These are phyloP conservation scores for Barbarea vulgaris DNA, from an alignment of 345 rosid species.

Conservation along the genomic window DNA sequence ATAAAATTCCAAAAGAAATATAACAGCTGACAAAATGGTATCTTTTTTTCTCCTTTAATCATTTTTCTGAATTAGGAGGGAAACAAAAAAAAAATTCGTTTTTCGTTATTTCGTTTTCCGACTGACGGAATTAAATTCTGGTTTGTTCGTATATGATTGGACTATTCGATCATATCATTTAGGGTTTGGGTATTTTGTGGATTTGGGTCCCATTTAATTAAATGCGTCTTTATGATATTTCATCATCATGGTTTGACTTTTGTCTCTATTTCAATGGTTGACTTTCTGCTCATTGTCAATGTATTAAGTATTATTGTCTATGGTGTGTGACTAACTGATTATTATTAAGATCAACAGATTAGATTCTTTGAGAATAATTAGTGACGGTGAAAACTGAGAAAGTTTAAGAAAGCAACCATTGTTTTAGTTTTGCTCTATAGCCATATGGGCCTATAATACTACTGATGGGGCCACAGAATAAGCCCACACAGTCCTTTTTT, in stretches of 20 bases:
- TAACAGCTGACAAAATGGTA: slow-evolving; percentile 10
- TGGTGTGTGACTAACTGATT: not conserved
- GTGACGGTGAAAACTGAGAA: not conserved
- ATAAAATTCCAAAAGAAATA: not conserved
- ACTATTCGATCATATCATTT: slow-evolving; percentile 24
- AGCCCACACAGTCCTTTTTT: slow-evolving; percentile 17
- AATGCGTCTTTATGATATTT: slow-evolving; percentile 25
- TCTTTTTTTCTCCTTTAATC: not conserved
- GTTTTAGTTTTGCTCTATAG: not conserved
- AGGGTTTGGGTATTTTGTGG: slow-evolving; percentile 20
- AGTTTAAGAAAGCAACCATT: not conserved
- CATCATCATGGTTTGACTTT: slow-evolving; percentile 30
- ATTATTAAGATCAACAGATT: not conserved
- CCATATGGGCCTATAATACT: not conserved
- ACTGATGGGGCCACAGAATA: not conserved
- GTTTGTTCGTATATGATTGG: slow-evolving; percentile 31
- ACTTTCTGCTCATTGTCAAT: slow-evolving; percentile 3
- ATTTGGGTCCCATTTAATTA: slow-evolving; percentile 26
- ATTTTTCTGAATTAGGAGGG: not conserved
- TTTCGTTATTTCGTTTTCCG: slow-evolving; percentile 23
- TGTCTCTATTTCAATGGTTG: slow-evolving; percentile 14
- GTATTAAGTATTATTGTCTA: not conserved
- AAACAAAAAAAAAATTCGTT: not conserved
- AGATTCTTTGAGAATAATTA: not conserved
- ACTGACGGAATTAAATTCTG: slow-evolving; percentile 20